phyloP scores from a whole-genome alignment of 2,329 filamentous ascomycete genomes.

The Aspergillus glaucus region DNA sequence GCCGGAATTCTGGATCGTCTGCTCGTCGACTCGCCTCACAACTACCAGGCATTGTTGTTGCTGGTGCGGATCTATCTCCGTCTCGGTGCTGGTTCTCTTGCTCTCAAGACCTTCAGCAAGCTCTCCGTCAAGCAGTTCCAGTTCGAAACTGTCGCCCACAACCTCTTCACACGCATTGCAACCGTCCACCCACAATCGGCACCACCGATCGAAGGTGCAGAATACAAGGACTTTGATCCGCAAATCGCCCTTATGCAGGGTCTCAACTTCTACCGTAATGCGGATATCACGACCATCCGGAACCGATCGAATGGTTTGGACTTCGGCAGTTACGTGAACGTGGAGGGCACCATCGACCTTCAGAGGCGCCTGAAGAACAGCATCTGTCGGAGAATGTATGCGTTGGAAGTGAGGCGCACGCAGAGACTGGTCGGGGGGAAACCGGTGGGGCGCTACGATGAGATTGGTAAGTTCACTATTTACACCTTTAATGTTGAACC shows the following conservation, averaged over 20 bases:
- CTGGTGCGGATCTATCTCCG: conserved; percentile 40
- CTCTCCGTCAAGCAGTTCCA: conserved; percentile 46
- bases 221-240: conserved; percentile 38
- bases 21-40: conserved; percentile 39
- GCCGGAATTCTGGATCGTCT: conserved; percentile 36
- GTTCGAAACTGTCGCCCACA: conserved; percentile 43
- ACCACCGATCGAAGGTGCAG: conserved; percentile 33
- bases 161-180: conserved; percentile 42
- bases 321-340: conserved; percentile 39
- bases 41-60: conserved; percentile 41
- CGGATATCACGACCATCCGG: conserved; percentile 31
- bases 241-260: conserved; percentile 35
- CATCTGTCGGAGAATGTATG: conserved; percentile 38
- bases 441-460: conserved; percentile 28
- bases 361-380: conserved; percentile 33
- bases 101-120: conserved; percentile 40
- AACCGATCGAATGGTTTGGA: conserved; percentile 34
- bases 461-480: conserved; percentile 26
- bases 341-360: conserved; percentile 37
- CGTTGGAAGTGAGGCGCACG: conserved; percentile 36
- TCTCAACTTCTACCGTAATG: conserved; percentile 36
- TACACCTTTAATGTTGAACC: neutral
- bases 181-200: conserved; percentile 41
- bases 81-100: conserved; percentile 41
- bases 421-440: conserved; percentile 36